A percentile compares a stretch with the other conserved stretches of the same genome.
Evolutionary conservation across 2,329 filamentous ascomycete genomes (phyloP).

Genomic region (Diaporthe citriasiana): DNA sequence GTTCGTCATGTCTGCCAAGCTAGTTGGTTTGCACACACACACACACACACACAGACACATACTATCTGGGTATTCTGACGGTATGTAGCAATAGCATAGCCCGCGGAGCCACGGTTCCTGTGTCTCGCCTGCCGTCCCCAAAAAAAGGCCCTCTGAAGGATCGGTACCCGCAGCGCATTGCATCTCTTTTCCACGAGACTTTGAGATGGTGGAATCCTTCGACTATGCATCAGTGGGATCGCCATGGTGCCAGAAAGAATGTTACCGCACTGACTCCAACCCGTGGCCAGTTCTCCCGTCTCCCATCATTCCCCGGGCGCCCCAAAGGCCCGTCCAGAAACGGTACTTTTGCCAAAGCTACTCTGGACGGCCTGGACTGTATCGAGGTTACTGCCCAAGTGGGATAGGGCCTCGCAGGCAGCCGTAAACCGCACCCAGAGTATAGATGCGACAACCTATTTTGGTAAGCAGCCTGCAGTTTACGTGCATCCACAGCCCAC

Average conservation of each 20-base stretch:
- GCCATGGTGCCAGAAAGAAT: conserved; percentile 25
- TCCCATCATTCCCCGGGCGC: conserved; percentile 21
- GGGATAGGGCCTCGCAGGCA: conserved; percentile 26
- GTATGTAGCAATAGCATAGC: conserved; percentile 8
- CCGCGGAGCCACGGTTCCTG: conserved; percentile 5
- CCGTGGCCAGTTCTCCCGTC: background rate
- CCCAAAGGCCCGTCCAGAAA: conserved; percentile 12
- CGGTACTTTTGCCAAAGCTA: conserved; percentile 13
- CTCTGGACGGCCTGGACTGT: conserved; percentile 11
- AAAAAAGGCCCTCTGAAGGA: conserved; percentile 10
- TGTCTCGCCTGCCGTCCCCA: conserved; percentile 1
- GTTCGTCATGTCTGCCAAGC: conserved; percentile 23
- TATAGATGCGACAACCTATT: conserved; percentile 12
- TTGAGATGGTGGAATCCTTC: conserved; percentile 25
- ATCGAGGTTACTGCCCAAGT: conserved; percentile 26
- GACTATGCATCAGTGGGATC: conserved; percentile 32
- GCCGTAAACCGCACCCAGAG: conserved; percentile 20
- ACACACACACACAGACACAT: background rate
- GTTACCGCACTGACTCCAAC: conserved; percentile 27
- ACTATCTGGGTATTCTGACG: background rate
- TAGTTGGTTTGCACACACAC: background rate
- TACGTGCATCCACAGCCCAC: conserved; percentile 24
- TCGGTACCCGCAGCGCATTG: conserved; percentile 24
- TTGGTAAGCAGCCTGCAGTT: conserved; percentile 20
- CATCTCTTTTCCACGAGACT: conserved; percentile 25